Evolutionary conservation across 73 alveolate species (phyloP), one percentile per base, ranked within the genome.

Genomic region (Paramecium primaurelia): DNA sequence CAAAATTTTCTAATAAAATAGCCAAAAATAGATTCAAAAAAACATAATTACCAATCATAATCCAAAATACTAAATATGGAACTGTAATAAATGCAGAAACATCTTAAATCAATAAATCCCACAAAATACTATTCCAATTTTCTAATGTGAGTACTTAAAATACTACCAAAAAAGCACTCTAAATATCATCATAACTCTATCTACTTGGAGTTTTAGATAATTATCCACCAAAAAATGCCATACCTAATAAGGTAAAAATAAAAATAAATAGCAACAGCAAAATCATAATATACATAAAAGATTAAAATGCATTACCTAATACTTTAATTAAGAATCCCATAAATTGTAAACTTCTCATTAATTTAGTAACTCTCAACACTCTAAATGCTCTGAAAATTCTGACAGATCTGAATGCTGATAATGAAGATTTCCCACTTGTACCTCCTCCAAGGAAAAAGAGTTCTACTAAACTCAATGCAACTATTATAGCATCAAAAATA

Each of bases 21-120:
- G 99, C 98, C 87, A 97, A 87, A 93, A 98, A 98, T 77, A 98
- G 93, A 94, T 98, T 98, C 85, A 98, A 95, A 25, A 98, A 93
- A 2, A 98, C 97, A 89, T 92, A 98, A 88, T 98, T 98, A 25
- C 99, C 99, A 44, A 97, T 93, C 90, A 98, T 86, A 51, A 98
- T 97, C 99, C 99, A 97, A 37, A 96, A 96, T 22, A 98, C 91
- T 47, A 95, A 94, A 77, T 96, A 97, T 47, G 96, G 92, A 25
- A 96, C 96, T 16, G 97, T 92, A 32, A 95, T 85, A 40, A 71
- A 88, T 58, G 87, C 88, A 42, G 47, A 44, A 10, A 83, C 95
- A 38, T 80, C 88, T 22, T 88, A 45, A 16, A 92, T 42, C 44
- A 73, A 58, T 59, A 95, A 86, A 3, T 88, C 93, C 80, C 71